A percentile compares a stretch with the other conserved stretches of the same genome.
phyloP scores from a whole-genome alignment of 2,329 filamentous ascomycete species.

The Phaeosphaeria sp. region DNA sequence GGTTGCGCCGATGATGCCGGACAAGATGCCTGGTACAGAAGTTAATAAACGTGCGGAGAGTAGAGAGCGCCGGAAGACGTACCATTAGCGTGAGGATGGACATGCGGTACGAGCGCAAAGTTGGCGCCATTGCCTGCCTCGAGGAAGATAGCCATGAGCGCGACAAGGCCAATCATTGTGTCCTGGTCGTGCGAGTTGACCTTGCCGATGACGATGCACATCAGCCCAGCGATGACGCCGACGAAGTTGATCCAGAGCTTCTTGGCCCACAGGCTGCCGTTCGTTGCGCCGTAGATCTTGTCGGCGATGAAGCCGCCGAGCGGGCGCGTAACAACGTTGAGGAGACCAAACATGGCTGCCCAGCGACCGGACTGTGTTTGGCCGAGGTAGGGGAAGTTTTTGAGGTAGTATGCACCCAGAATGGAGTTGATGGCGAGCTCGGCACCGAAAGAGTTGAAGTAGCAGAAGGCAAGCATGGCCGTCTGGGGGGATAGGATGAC shows the following conservation, averaged over 20 bases:
- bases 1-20: conserved; percentile 76
- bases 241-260: conserved; percentile 67
- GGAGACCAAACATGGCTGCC: conserved; percentile 77
- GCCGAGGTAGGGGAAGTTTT: conserved; percentile 61
- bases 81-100: conserved; percentile 83
- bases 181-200: conserved; percentile 65
- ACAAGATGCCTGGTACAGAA: conserved; percentile 60
- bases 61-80: conserved; percentile 22
- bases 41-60: conserved; percentile 15
- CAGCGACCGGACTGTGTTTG: conserved; percentile 64
- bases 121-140: conserved; percentile 87
- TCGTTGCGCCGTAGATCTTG: conserved; percentile 58
- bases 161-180: conserved; percentile 78
- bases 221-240: conserved; percentile 62
- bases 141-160: conserved; percentile 79
- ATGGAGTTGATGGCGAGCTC: conserved; percentile 68
- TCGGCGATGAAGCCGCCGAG: conserved; percentile 68
- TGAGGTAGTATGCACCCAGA: conserved; percentile 64
- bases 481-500: conserved; percentile 68
- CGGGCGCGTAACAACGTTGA: conserved; percentile 73
- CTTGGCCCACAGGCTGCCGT: conserved; percentile 65
- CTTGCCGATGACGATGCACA: conserved; percentile 69
- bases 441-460: conserved; percentile 67
- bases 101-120: conserved; percentile 85
- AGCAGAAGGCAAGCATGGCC: conserved; percentile 59